Conservation (phyloP, 2,329 filamentous ascomycete genomes). For the Colletotrichum lupini region DNA sequence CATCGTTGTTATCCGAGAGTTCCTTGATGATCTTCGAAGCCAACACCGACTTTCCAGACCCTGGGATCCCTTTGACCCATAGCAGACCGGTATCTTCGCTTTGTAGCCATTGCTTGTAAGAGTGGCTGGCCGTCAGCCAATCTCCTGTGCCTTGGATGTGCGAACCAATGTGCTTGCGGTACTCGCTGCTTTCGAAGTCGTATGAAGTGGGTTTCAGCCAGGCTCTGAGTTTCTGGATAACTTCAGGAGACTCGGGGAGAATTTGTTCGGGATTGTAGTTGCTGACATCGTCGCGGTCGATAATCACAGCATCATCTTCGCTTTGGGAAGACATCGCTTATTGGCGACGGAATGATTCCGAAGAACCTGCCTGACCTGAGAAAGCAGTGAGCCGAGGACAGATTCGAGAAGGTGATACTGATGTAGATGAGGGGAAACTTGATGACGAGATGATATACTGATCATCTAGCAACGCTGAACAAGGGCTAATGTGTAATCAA, state of each 20-base stretch:
- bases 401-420: too few relatives aligned
- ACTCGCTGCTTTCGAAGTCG: slow-evolving; percentile 41
- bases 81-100: neutral
- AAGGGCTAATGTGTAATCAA: too few relatives aligned
- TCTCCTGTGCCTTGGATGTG: slow-evolving; percentile 38
- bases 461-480: too few relatives aligned
- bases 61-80: slow-evolving; percentile 50
- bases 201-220: slow-evolving; percentile 47
- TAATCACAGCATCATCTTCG: slow-evolving; percentile 40
- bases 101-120: slow-evolving; percentile 37
- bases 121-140: slow-evolving; percentile 33
- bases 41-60: slow-evolving; percentile 41
- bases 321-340: neutral
- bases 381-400: too few relatives aligned
- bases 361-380: too few relatives aligned
- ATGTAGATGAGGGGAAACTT: too few relatives aligned
- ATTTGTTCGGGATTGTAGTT: slow-evolving; percentile 47
- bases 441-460: too few relatives aligned
- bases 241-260: slow-evolving; percentile 41
- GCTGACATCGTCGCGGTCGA: slow-evolving; percentile 43
- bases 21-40: slow-evolving; percentile 3
- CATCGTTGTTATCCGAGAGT: neutral
- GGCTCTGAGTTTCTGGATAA: slow-evolving; percentile 36
- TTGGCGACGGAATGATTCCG: too few relatives aligned
- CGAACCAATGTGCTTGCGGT: slow-evolving; percentile 40